Conservation (phyloP, 345 rosid species). For the Aethionema arabicum region DNA sequence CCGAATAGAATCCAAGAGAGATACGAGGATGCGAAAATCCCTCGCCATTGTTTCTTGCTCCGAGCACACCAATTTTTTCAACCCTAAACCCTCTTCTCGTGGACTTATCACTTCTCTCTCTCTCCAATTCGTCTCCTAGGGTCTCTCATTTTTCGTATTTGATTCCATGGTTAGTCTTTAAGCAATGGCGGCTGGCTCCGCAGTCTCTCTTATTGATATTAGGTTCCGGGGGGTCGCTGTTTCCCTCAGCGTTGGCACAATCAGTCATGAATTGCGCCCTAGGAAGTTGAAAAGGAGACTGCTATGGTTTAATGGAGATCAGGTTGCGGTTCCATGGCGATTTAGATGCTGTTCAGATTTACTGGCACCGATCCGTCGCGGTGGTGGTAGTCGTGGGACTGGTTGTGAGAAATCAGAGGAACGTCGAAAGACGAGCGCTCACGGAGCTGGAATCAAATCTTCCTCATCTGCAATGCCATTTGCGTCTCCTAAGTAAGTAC, state of each 20-base stretch:
- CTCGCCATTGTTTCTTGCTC: slow-evolving; percentile 17
- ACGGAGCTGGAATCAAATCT: slow-evolving; percentile 50
- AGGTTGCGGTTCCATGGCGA: slow-evolving; percentile 26
- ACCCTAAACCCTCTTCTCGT: not conserved
- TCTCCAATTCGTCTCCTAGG: slow-evolving; percentile 29
- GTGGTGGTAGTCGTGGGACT: slow-evolving; percentile 32
- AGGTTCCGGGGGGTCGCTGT: slow-evolving; percentile 30
- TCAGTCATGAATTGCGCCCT: slow-evolving; percentile 33
- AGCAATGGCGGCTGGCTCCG: slow-evolving; percentile 67
- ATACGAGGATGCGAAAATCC: not conserved
- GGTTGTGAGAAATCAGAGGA: slow-evolving; percentile 54
- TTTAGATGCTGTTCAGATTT: slow-evolving; percentile 60
- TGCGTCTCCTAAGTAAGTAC: slow-evolving; percentile 69
- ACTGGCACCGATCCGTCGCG: slow-evolving; percentile 51
- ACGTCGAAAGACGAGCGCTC: slow-evolving; percentile 56
- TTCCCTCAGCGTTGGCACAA: slow-evolving; percentile 5
- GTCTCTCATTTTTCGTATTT: slow-evolving; percentile 18
- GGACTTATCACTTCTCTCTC: slow-evolving; percentile 3
- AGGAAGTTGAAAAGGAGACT: slow-evolving; percentile 42
- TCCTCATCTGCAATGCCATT: slow-evolving; percentile 66
- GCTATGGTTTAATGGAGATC: slow-evolving; percentile 28
- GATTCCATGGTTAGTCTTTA: slow-evolving; percentile 46
- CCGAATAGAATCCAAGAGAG: too few species aligned
- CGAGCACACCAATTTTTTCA: slow-evolving; percentile 16
- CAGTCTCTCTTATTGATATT: slow-evolving; percentile 63